Evolutionary conservation across 2,329 filamentous ascomycete species (phyloP).

Genomic region (Hymenoscyphus albidus): DNA sequence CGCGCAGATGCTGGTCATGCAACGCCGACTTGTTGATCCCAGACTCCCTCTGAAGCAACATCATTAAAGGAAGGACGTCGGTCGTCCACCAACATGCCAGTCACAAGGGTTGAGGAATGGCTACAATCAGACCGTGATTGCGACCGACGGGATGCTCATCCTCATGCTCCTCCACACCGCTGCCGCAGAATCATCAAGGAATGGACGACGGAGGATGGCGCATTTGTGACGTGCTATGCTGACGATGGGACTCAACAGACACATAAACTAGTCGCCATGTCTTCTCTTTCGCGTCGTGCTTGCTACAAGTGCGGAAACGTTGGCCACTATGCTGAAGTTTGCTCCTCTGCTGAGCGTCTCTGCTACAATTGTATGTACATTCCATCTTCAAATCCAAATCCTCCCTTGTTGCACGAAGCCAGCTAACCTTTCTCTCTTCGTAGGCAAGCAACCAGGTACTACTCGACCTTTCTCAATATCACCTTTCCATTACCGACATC

Average conservation of each 20-base stretch:
- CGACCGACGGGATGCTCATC: not conserved
- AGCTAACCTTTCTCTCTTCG: constrained; percentile 13
- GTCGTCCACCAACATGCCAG: constrained; percentile 29
- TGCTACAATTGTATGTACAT: constrained; percentile 91
- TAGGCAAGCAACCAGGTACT: constrained; percentile 76
- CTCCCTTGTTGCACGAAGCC: constrained; percentile 3
- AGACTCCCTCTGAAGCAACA: constrained; percentile 21
- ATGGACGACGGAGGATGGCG: constrained; percentile 33
- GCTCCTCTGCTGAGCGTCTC: constrained; percentile 94
- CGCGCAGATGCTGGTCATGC: constrained; percentile 32
- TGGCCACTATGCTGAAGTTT: constrained; percentile 82
- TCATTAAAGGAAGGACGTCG: constrained; percentile 13
- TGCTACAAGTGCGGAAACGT: constrained; percentile 74
- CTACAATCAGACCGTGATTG: constrained; percentile 23
- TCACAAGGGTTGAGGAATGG: constrained; percentile 35
- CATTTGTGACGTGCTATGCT: constrained; percentile 38
- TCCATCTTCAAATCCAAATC: not conserved
- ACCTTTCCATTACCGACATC: not conserved
- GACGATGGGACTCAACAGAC: constrained; percentile 36
- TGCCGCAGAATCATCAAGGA: constrained; percentile 34
- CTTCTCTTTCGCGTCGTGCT: constrained; percentile 75
- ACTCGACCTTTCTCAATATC: constrained; percentile 16
- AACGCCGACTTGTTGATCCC: constrained; percentile 27
- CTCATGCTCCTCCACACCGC: constrained; percentile 34
- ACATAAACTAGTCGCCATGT: constrained; percentile 51